These are phyloP conservation scores for Geotrichum macrosporum DNA, from an alignment of 1,139 yeast genomes.

Conservation along the genomic window DNA sequence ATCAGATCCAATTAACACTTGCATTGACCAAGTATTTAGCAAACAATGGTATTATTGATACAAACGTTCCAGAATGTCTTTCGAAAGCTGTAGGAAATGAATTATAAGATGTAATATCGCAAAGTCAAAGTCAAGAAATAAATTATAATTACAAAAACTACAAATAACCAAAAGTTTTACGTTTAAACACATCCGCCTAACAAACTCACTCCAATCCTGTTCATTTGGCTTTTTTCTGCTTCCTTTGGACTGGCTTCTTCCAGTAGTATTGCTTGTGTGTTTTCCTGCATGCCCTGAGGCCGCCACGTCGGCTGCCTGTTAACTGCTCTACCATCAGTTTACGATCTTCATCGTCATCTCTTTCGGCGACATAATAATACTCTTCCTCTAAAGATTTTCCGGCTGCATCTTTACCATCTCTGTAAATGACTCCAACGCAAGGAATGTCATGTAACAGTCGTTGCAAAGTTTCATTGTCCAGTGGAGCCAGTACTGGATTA, in stretches of 20 bases:
- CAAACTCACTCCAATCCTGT: neutral
- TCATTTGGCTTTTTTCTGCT: neutral
- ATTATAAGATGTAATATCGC: neutral
- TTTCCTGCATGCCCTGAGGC: slow-evolving; percentile 82
- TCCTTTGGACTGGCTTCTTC: slow-evolving; percentile 23
- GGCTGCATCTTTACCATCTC: slow-evolving; percentile 93
- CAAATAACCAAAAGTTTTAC: too few relatives aligned
- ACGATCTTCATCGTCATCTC: slow-evolving; percentile 69
- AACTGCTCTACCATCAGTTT: slow-evolving; percentile 60
- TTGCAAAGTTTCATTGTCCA: slow-evolving; percentile 34
- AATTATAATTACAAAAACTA: too few relatives aligned
- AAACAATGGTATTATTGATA: slow-evolving; percentile 49
- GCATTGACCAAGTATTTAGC: slow-evolving; percentile 60
- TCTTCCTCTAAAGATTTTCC: slow-evolving; percentile 92
- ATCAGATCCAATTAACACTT: slow-evolving; percentile 59
- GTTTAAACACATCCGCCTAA: too few relatives aligned
- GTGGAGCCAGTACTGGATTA: slow-evolving; percentile 31
- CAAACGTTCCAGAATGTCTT: slow-evolving; percentile 36
- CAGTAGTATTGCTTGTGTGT: slow-evolving; percentile 70
- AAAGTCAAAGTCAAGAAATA: too few relatives aligned
- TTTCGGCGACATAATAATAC: slow-evolving; percentile 81
- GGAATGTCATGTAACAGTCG: slow-evolving; percentile 44
- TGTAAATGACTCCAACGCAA: slow-evolving; percentile 78
- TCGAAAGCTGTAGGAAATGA: slow-evolving; percentile 4
- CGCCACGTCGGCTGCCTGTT: slow-evolving; percentile 68